Base-by-base conservation (phyloP, 305 asterid species). In the Plantago lanceolata region DNA sequence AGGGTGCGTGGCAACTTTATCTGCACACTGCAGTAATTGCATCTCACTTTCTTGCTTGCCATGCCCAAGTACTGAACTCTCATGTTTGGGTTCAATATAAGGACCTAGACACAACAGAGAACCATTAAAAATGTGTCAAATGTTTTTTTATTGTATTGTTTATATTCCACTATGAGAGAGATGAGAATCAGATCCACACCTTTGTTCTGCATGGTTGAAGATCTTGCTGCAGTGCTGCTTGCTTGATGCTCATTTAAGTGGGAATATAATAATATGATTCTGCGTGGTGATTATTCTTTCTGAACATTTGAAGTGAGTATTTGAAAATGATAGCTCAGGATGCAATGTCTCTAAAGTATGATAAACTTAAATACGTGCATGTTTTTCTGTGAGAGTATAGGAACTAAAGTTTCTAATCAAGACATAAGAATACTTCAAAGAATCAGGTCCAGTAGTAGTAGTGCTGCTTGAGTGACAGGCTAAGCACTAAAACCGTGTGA, bases 1-100 rank as follows among this genome's bases (percentile, higher is more conserved):
- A 81, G 73, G 28, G 67, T 64, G 56, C 54, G 60, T 49, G 87
- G 79, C 61, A 78, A 81, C 31, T 58, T 20, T 33, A 76, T 65
- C 26, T 66, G 68, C 70, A 26, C 63, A 13, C 83, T 77, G 60
- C 91, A 84, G 66, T 73, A 51, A 44, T 66, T 72, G 73, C 95
- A 86, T 71, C 69, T 75, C 70, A 68, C 68, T 67, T 75, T 76
- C 77, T 78, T 79, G 15, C 68, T 65, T 51, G 73, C 73, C 87
- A 79, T 83, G 64, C 68, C 70, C 55, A 63, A 63, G 72, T 51
- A 50, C 56, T 50, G 54, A 37, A 26, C 69, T 45, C 68, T 57
- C 48, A 21, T 29, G 65, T 61, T 66, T 26, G 19, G 19, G 61
- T 13, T 24, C 24, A 52, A 50, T 60, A 19, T 11, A 56, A 28